Conservation (phyloP, 2,329 filamentous ascomycete genomes). For the Atkinsonella hypoxylon region DNA sequence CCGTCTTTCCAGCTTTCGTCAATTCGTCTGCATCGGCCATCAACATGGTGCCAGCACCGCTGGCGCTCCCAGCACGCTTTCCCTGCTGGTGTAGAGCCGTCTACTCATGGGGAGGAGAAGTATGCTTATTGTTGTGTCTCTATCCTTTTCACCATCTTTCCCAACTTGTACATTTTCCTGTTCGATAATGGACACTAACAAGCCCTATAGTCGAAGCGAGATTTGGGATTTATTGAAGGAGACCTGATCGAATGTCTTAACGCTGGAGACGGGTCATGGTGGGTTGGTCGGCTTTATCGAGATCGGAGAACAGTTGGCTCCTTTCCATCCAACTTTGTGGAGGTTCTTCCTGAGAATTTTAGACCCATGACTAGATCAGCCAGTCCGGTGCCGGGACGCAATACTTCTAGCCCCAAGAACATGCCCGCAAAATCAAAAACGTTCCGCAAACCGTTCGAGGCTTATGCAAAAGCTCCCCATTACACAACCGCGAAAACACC, state of each 20-base stretch:
- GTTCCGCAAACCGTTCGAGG: conserved; percentile 55
- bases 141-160: not conserved
- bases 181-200: not conserved
- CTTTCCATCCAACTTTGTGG: conserved; percentile 96
- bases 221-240: conserved; percentile 93
- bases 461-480: conserved; percentile 54
- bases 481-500: conserved; percentile 52
- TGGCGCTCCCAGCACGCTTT: conserved; percentile 61
- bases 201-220: conserved; percentile 61
- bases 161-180: not conserved
- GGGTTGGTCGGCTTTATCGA: conserved; percentile 83
- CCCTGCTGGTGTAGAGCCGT: conserved; percentile 86
- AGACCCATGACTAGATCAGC: conserved; percentile 56
- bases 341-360: conserved; percentile 75
- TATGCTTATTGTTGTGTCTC: conserved; percentile 16
- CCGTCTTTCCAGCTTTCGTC: not conserved
- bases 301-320: conserved; percentile 84
- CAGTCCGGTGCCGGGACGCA: conserved; percentile 46
- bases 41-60: conserved; percentile 43
- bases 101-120: conserved; percentile 89
- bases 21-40: not conserved
- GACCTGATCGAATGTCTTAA: conserved; percentile 98
- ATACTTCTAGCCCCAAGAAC: conserved; percentile 41
- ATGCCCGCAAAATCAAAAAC: conserved; percentile 48
- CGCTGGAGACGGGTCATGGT: conserved; percentile 95